Conservation (phyloP, 768 basidiomycete species). For the Postia placenta region DNA sequence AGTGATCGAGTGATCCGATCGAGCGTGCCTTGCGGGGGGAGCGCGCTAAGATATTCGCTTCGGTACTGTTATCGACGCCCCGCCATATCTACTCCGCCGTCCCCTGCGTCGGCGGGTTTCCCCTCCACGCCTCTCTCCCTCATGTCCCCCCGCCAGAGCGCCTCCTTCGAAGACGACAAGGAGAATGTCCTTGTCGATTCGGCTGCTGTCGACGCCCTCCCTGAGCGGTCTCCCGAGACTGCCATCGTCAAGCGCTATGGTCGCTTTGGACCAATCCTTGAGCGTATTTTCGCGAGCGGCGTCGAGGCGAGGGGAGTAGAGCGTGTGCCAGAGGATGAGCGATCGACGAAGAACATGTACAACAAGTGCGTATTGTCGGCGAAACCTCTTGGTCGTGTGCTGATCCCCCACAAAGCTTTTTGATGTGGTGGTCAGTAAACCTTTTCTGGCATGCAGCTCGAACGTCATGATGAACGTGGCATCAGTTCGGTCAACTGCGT, state of each 20-base stretch:
- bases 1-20: not conserved
- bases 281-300: constrained; percentile 38
- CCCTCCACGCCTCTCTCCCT: not conserved
- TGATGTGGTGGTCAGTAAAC: constrained; percentile 39
- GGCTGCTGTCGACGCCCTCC: constrained; percentile 7
- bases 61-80: not conserved
- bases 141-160: constrained; percentile 7
- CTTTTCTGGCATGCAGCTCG: not conserved
- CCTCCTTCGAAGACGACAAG: constrained; percentile 15
- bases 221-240: constrained; percentile 13
- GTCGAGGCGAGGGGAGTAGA: constrained; percentile 52
- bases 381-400: constrained; percentile 6
- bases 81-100: not conserved
- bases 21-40: not conserved
- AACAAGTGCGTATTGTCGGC: constrained; percentile 31
- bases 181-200: constrained; percentile 15
- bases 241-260: constrained; percentile 18
- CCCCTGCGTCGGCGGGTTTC: not conserved
- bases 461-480: not conserved
- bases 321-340: constrained; percentile 44
- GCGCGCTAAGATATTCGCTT: constrained; percentile 4
- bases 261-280: constrained; percentile 19
- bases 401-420: constrained; percentile 24
- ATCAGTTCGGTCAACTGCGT: constrained; percentile 39
- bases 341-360: constrained; percentile 38